phyloP scores from a whole-genome alignment of 2,329 filamentous ascomycete genomes.

The Cytospora schulzeri region DNA sequence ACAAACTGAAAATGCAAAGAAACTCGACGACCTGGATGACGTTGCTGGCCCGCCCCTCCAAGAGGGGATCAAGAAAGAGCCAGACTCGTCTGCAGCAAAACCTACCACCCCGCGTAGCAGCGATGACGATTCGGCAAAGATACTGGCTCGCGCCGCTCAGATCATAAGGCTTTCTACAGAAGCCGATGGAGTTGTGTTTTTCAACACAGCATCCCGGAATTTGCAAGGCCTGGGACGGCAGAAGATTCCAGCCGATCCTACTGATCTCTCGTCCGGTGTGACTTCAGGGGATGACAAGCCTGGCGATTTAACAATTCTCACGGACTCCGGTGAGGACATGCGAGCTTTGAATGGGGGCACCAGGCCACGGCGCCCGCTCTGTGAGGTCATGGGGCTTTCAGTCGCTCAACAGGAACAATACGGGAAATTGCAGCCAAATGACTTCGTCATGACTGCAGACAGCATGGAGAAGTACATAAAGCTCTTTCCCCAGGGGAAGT shows the following conservation, averaged over 20 bases:
- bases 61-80: neutral
- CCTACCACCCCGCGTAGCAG: neutral
- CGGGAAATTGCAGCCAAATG: conserved; percentile 9
- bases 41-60: neutral
- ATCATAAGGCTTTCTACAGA: conserved; percentile 46
- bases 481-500: conserved; percentile 20
- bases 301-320: conserved; percentile 1
- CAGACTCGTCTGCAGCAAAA: neutral
- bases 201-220: conserved; percentile 27
- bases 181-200: conserved; percentile 43
- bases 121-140: conserved; percentile 8
- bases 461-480: conserved; percentile 20
- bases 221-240: conserved; percentile 16
- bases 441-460: conserved; percentile 18
- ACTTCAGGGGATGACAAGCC: conserved; percentile 20
- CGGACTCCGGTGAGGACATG: conserved; percentile 13
- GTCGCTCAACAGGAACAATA: conserved; percentile 20
- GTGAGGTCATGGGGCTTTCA: conserved; percentile 20
- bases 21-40: conserved; percentile 19
- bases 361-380: neutral
- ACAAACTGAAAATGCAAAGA: conserved; percentile 20
- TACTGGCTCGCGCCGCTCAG: conserved; percentile 45
- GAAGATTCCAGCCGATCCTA: neutral
- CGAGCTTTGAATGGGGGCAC: neutral
- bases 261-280: conserved; percentile 18